phyloP scores from a whole-genome alignment of 768 basidiomycete genomes.

The Xerocomellus chrysenteron region DNA sequence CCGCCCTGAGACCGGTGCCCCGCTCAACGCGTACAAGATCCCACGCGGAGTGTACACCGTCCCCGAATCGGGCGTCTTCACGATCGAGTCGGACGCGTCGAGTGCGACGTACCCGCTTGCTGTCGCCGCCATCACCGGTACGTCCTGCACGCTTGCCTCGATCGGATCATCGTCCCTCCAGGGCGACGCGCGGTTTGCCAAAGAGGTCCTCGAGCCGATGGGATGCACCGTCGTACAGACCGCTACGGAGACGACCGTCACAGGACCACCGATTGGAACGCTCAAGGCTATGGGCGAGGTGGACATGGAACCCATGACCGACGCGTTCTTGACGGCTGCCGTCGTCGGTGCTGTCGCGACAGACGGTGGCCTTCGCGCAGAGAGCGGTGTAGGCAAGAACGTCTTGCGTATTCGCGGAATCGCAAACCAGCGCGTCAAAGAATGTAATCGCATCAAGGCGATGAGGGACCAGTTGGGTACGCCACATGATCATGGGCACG shows the following conservation, averaged over 20 bases:
- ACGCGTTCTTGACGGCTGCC: slow-evolving; percentile 95
- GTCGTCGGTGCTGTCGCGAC: slow-evolving; percentile 87
- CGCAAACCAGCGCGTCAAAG: slow-evolving; percentile 97
- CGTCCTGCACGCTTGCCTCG: slow-evolving; percentile 88
- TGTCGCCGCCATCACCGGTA: slow-evolving; percentile 96
- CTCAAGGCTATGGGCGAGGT: slow-evolving; percentile 62
- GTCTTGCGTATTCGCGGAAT: slow-evolving; percentile 90
- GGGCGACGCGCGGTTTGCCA: slow-evolving; percentile 96
- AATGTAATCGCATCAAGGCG: slow-evolving; percentile 94
- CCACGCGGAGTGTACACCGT: slow-evolving; percentile 77
- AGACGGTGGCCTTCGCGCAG: slow-evolving; percentile 45
- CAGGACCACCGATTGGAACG: slow-evolving; percentile 83
- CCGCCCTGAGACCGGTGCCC: slow-evolving; percentile 58
- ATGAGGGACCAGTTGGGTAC: slow-evolving; percentile 95
- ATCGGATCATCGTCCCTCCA: slow-evolving; percentile 91
- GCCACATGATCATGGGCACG: slow-evolving; percentile 15
- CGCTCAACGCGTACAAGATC: slow-evolving; percentile 82
- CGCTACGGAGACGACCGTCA: slow-evolving; percentile 84
- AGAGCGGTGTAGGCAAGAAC: slow-evolving; percentile 30
- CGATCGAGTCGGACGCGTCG: slow-evolving; percentile 93
- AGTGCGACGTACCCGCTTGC: slow-evolving; percentile 97
- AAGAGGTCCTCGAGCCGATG: slow-evolving; percentile 91
- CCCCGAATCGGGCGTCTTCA: slow-evolving; percentile 63
- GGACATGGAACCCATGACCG: slow-evolving; percentile 99
- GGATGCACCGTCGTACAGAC: slow-evolving; percentile 92